These are phyloP conservation scores for Heliamphora exappendiculata DNA, from an alignment of 148 eudicot genomes.

Conservation along the genomic window DNA sequence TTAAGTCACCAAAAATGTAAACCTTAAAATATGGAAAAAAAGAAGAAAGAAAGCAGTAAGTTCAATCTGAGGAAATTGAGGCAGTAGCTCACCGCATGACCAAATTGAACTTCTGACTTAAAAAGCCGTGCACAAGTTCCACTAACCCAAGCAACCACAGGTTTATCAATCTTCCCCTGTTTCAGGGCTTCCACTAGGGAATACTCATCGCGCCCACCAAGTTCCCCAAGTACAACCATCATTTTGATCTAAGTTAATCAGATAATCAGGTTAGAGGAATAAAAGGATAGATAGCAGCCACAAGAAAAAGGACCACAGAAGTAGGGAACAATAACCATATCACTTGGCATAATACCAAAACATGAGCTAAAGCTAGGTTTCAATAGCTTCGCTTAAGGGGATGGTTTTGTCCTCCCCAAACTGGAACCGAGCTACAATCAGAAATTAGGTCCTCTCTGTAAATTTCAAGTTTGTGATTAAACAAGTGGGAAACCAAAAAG, in stretches of 20 bases:
- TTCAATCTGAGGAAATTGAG: neutral
- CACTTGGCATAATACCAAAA: neutral
- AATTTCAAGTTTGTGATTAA: neutral
- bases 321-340: neutral
- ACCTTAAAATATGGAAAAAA: neutral
- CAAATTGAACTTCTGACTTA: slow-evolving; percentile 99
- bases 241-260: slow-evolving; percentile 63
- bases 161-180: slow-evolving; percentile 87
- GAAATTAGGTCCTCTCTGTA: neutral
- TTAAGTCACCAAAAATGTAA: neutral
- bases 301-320: neutral
- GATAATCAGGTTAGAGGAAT: slow-evolving; percentile 7
- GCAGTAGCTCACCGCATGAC: slow-evolving; percentile 77
- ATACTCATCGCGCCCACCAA: slow-evolving; percentile 98
- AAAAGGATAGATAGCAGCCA: neutral
- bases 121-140: slow-evolving; percentile 97
- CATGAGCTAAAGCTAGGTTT: neutral
- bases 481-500: neutral
- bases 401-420: neutral
- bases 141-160: slow-evolving; percentile 98
- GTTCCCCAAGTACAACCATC: slow-evolving; percentile 96
- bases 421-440: neutral
- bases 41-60: neutral
- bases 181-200: slow-evolving; percentile 97
- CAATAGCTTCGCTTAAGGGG: neutral